Evolutionary conservation across 2,329 filamentous ascomycete species (phyloP).

Genomic region (Phialemonium atrogriseum): DNA sequence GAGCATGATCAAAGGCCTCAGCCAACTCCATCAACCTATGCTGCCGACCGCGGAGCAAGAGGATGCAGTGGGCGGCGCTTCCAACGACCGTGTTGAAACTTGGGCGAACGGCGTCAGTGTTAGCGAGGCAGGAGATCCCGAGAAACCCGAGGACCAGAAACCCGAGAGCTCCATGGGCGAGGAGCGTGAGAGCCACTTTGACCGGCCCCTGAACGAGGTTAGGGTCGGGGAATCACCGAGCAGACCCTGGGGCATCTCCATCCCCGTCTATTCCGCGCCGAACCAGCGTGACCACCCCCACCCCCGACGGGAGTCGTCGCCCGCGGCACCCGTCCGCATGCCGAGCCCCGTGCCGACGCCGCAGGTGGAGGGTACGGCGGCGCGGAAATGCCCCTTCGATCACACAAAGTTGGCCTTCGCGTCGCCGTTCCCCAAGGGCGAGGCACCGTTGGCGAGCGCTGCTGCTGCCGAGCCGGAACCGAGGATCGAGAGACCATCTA

Average conservation of each 20-base stretch:
- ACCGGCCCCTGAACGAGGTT: slow-evolving; percentile 77
- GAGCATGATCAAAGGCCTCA: slow-evolving; percentile 89
- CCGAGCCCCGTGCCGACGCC: slow-evolving; percentile 21
- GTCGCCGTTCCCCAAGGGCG: slow-evolving; percentile 5
- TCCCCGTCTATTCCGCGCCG: slow-evolving; percentile 51
- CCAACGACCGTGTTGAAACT: slow-evolving; percentile 67
- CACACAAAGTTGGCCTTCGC: slow-evolving; percentile 19
- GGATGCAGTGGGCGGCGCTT: slow-evolving; percentile 29
- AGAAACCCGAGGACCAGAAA: slow-evolving; percentile 21
- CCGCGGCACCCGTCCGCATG: slow-evolving; percentile 48
- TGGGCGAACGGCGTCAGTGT: slow-evolving; percentile 74
- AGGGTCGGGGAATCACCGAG: slow-evolving; percentile 91
- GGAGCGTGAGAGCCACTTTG: slow-evolving; percentile 66
- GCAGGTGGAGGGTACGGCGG: slow-evolving; percentile 11
- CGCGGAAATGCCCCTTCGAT: slow-evolving; percentile 50
- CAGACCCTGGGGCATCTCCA: slow-evolving; percentile 83
- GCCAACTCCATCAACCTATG: slow-evolving; percentile 81
- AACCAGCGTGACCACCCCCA: slow-evolving; percentile 16
- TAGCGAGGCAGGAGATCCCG: slow-evolving; percentile 18
- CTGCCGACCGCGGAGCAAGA: slow-evolving; percentile 54
- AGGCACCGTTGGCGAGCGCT: slow-evolving; percentile 1
- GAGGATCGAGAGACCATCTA: slow-evolving; percentile 10
- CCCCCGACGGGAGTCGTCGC: slow-evolving; percentile 39
- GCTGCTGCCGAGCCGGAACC: slow-evolving; percentile 1
- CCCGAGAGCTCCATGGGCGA: slow-evolving; percentile 39